Percentiles rank a stretch among this genome's conserved stretches.
These are phyloP conservation scores for Apophysomyces trapeziformis DNA, from an alignment of 371 early-diverging fungal genomes.

Conservation along the genomic window DNA sequence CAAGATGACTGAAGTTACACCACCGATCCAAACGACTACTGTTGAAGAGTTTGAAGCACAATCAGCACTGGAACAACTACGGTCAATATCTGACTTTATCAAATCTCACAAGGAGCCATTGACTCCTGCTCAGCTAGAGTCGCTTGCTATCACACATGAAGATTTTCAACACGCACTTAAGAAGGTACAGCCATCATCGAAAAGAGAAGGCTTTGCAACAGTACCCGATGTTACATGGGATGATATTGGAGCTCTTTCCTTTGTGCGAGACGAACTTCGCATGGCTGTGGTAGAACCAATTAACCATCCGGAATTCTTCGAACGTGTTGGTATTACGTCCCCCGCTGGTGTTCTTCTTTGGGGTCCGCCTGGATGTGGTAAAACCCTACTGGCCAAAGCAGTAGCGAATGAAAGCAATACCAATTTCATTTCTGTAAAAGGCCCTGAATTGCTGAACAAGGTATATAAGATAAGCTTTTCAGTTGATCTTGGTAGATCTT, in stretches of 20 bases:
- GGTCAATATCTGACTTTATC: constrained; percentile 74
- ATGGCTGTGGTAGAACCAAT: constrained; percentile 98
- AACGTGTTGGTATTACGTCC: constrained; percentile 88
- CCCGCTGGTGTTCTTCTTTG: constrained; percentile 97
- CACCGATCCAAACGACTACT: constrained; percentile 46
- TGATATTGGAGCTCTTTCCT: constrained; percentile 92
- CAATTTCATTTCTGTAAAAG: constrained; percentile 99
- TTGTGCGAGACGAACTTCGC: constrained; percentile 91
- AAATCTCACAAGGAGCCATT: constrained; percentile 75
- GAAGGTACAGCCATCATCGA: constrained; percentile 96
- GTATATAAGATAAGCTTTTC: constrained; percentile 26
- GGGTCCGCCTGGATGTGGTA: constrained; percentile 99
- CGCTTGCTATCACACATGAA: constrained; percentile 82
- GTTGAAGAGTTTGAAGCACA: constrained; percentile 60
- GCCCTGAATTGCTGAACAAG: constrained; percentile 99
- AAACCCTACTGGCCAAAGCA: constrained; percentile 98
- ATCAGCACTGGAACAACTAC: constrained; percentile 61
- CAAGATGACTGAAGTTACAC: constrained; percentile 21
- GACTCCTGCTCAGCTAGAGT: constrained; percentile 81
- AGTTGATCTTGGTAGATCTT: neutral
- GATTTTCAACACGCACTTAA: constrained; percentile 92
- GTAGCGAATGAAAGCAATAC: constrained; percentile 97
- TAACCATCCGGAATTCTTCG: constrained; percentile 91
- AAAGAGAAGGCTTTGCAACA: constrained; percentile 98
- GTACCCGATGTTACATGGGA: constrained; percentile 96